Evolutionary conservation across 108 stramenopile genomes (phyloP).

Genomic region (Skeletonema grethae): DNA sequence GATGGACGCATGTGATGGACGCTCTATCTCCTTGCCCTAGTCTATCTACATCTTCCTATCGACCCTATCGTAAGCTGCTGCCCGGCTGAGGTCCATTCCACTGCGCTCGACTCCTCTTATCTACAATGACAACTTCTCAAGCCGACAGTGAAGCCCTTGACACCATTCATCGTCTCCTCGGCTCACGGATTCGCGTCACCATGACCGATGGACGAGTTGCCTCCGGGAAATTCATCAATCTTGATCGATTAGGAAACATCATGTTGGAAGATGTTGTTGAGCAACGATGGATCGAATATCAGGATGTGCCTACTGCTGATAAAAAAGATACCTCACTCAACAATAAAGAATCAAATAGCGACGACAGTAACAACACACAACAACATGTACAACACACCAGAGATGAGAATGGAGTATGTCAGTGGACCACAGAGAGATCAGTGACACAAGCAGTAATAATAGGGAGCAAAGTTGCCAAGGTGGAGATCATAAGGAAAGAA

Average conservation of each 20-base stretch:
- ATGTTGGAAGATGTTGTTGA: slow-evolving; percentile 37
- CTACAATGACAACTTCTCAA: background rate
- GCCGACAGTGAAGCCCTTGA: slow-evolving; percentile 8
- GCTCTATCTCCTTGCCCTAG: too few relatives aligned
- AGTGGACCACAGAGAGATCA: slow-evolving; percentile 38
- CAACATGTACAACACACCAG: background rate
- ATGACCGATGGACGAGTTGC: slow-evolving; percentile 43
- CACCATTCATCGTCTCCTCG: slow-evolving; percentile 28
- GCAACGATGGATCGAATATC: slow-evolving; percentile 19
- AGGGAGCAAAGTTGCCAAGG: slow-evolving; percentile 37
- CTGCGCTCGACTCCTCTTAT: too few relatives aligned
- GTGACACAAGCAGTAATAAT: slow-evolving; percentile 41
- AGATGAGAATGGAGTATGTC: background rate
- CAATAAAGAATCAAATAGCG: background rate
- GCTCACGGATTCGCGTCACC: slow-evolving; percentile 30
- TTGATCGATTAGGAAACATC: slow-evolving; percentile 46
- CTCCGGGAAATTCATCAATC: slow-evolving; percentile 29
- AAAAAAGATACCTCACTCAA: background rate
- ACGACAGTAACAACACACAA: background rate
- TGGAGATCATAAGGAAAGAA: slow-evolving; percentile 33
- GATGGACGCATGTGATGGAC: too few relatives aligned
- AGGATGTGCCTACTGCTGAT: background rate
- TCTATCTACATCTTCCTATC: too few relatives aligned
- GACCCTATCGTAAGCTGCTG: too few relatives aligned
- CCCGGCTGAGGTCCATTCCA: too few relatives aligned